Percentiles rank a stretch among this genome's conserved stretches.
phyloP scores from a whole-genome alignment of 1,139 yeast species.

The Zhuliangozyma blackwelliae region DNA sequence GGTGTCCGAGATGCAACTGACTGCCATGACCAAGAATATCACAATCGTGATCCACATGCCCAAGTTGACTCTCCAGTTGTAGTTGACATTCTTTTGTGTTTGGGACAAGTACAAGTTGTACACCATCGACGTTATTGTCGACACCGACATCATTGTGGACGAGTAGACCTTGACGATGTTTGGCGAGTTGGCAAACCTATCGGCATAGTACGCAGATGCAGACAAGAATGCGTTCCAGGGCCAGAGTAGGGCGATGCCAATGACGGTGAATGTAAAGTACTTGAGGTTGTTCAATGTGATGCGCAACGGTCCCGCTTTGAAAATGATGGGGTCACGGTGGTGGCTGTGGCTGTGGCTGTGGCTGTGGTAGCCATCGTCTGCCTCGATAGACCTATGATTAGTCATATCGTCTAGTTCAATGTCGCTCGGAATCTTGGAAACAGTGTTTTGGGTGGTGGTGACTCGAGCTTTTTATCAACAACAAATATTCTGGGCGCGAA shows the following conservation, averaged over 20 bases:
- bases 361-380: constrained; percentile 3
- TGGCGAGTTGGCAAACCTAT: constrained; percentile 54
- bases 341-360: neutral
- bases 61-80: constrained; percentile 50
- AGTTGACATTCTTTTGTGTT: constrained; percentile 61
- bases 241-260: constrained; percentile 83
- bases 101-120: constrained; percentile 65
- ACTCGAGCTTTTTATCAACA: too few species aligned
- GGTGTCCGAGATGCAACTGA: constrained; percentile 44
- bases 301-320: constrained; percentile 14
- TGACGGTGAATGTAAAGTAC: constrained; percentile 60
- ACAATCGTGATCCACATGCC: constrained; percentile 58
- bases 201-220: constrained; percentile 77
- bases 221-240: constrained; percentile 94
- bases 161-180: constrained; percentile 59
- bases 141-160: constrained; percentile 85
- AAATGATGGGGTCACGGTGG: constrained; percentile 24
- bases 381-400: constrained; percentile 10
- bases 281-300: constrained; percentile 37
- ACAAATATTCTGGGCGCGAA: too few species aligned
- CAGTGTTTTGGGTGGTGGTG: neutral
- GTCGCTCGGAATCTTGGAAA: neutral
- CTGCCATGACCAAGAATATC: constrained; percentile 51
- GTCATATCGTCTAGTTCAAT: constrained; percentile 16
- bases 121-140: constrained; percentile 66